A percentile compares a stretch with the other conserved stretches of the same genome.
phyloP scores from a whole-genome alignment of 2,329 filamentous ascomycete species.

The Ceratocystis alfenasii region DNA sequence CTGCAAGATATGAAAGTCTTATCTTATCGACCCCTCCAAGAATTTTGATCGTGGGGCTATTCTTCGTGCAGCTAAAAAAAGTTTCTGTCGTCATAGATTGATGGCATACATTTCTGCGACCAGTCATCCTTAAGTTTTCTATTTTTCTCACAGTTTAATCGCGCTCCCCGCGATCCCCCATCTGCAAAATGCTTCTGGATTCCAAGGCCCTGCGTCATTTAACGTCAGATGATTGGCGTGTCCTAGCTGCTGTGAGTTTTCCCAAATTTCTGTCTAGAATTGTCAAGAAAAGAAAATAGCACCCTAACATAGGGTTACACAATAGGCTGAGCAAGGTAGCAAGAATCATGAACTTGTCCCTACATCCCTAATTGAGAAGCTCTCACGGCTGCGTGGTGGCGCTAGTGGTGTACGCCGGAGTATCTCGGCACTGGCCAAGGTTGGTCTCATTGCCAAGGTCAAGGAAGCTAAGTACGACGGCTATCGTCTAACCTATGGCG shows the following conservation, averaged over 20 bases:
- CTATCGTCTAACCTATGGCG: constrained; percentile 91
- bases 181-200: constrained; percentile 73
- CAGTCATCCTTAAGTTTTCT: background rate
- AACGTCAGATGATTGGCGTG: constrained; percentile 84
- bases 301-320: constrained; percentile 22
- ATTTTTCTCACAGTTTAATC: background rate
- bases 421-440: constrained; percentile 86
- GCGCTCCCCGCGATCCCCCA: background rate
- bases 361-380: constrained; percentile 72
- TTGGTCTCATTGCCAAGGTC: constrained; percentile 77
- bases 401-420: constrained; percentile 68
- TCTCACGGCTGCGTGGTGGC: constrained; percentile 68
- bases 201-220: constrained; percentile 89
- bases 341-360: constrained; percentile 97
- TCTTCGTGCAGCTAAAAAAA: constrained; percentile 9
- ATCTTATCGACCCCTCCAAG: constrained; percentile 22
- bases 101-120: background rate
- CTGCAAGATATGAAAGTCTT: background rate
- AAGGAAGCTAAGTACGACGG: constrained; percentile 97
- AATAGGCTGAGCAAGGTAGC: constrained; percentile 79
- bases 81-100: constrained; percentile 18
- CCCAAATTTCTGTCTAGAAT: constrained; percentile 6
- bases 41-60: constrained; percentile 18
- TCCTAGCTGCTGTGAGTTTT: constrained; percentile 69
- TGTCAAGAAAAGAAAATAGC: background rate